A percentile compares a stretch with the other conserved stretches of the same genome.
Conservation (phyloP, 495 filamentous ascomycete species). For the Aspergillus diversus region DNA sequence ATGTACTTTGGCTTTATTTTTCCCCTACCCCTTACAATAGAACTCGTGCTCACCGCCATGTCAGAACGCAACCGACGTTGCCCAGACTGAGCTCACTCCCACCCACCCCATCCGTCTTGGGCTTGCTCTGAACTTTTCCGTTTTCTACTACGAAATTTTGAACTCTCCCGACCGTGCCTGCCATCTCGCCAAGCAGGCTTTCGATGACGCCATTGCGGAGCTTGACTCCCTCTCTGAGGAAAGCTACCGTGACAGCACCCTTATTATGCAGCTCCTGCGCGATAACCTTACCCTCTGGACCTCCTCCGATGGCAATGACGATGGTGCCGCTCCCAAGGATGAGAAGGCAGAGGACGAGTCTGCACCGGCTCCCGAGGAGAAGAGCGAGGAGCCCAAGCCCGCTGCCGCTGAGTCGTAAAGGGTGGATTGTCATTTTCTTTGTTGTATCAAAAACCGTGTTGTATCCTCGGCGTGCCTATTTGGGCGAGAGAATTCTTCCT, state of each 20-base stretch:
- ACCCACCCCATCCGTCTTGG: conserved; percentile 99
- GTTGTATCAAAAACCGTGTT: conserved; percentile 36
- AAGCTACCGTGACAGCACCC: conserved; percentile 98
- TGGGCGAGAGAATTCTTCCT: conserved; percentile 46
- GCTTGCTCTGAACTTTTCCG: conserved; percentile 98
- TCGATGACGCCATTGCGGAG: conserved; percentile 99
- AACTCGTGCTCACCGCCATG: conserved; percentile 21
- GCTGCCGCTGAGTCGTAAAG: conserved; percentile 41
- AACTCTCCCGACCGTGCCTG: conserved; percentile 99
- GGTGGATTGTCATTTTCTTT: conserved; percentile 24
- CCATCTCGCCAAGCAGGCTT: conserved; percentile 98
- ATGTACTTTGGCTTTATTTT: not conserved
- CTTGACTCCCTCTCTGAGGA: conserved; percentile 98
- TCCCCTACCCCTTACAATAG: conserved; percentile 8
- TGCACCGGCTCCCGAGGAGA: conserved; percentile 47
- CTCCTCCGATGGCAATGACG: conserved; percentile 90
- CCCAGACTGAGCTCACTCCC: conserved; percentile 93
- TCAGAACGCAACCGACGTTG: conserved; percentile 96
- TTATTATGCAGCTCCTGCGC: conserved; percentile 99
- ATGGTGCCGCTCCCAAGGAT: conserved; percentile 65
- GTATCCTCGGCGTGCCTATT: conserved; percentile 33
- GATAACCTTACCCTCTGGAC: conserved; percentile 99
- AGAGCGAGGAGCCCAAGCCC: conserved; percentile 49
- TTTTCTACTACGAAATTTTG: conserved; percentile 99
- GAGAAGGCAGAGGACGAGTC: conserved; percentile 66